A percentile compares a stretch with the other conserved stretches of the same genome.
Conservation (phyloP, 2,329 filamentous ascomycete genomes). For the Aspergillus terreus region DNA sequence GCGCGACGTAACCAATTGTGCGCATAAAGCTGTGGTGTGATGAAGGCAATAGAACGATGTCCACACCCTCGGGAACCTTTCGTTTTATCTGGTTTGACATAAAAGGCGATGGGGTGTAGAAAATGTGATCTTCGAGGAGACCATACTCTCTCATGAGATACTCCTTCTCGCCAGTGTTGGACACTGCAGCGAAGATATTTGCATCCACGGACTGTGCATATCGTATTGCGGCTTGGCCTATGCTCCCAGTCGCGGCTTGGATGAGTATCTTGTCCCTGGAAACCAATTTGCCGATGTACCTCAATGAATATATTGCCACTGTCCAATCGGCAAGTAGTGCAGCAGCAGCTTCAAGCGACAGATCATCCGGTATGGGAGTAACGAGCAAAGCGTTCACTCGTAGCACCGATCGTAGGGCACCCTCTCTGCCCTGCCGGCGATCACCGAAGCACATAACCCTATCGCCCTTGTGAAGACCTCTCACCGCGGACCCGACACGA, state of each 20-base stretch:
- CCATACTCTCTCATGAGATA: conserved; percentile 10
- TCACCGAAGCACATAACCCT: conserved; percentile 24
- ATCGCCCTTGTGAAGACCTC: conserved; percentile 38
- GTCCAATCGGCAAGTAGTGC: not conserved
- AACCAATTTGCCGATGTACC: not conserved
- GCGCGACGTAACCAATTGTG: not conserved
- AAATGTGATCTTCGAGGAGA: conserved; percentile 18
- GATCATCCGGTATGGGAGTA: not conserved
- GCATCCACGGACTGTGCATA: conserved; percentile 3
- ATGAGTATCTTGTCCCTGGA: conserved; percentile 9
- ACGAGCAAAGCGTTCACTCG: not conserved
- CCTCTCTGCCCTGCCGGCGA: not conserved
- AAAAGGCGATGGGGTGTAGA: conserved; percentile 13
- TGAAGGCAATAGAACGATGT: conserved; percentile 12
- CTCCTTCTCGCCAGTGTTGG: conserved; percentile 12
- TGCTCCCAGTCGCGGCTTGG: conserved; percentile 11
- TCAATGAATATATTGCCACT: not conserved
- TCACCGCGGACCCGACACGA: conserved; percentile 26
- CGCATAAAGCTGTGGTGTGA: not conserved
- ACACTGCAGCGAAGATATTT: conserved; percentile 17
- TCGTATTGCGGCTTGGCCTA: conserved; percentile 18
- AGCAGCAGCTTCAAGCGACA: not conserved
- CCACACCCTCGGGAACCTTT: conserved; percentile 9
- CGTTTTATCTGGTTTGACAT: conserved; percentile 8
- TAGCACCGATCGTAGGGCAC: not conserved